Evolutionary conservation across 2,329 filamentous ascomycete species (phyloP), one percentile per base, ranked within the genome.

Genomic region (Fusarium nygamai): DNA sequence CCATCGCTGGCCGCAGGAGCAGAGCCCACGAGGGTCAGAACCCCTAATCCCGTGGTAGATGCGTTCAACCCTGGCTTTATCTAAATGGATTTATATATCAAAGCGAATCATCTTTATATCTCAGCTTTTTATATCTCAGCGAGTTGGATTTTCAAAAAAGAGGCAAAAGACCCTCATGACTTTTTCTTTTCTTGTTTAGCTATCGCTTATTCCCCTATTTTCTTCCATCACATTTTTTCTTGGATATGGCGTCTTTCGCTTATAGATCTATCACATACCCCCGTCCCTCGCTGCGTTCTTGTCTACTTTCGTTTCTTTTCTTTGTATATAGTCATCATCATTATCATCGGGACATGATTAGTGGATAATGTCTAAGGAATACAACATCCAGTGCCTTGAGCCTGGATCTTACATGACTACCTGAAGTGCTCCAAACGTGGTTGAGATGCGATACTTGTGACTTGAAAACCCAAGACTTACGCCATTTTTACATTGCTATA

Each of bases 31-130:
- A 71, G 60, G 47, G 51, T 56, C 11, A 71, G 66, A 48, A 78
- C 75, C 27, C 74, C 74, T 6, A 76, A 72, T 22, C 68, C 71
- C 5, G 74, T 74, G 43, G 77, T 78, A 29, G 76, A 79, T 63
- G 68, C 64, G 20, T 77, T 73, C 41, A 78, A 73, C 48, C 77
- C 77, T 8, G 74, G 77, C 3, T 78, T 78, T 51, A 78, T 78
- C 46, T 78, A 61, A 50, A 33, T n/a, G 47, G 47, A 50, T 19
- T n/a, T 19, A n/a, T n/a, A 50, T 33, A 50, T 50, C 29, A 14
- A 9, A 50, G 27, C 22, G 20, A 41, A 24, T n/a, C n/a, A 38
- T 31, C 31, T 70, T 65, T 54, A 50, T 43, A 66, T 65, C n/a
- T 51, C 29, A 27, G 33, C 48, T 27, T 53, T 56, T 20, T 29